Evolutionary conservation across 371 early-diverging fungal species (phyloP).

Genomic region (Chytridium lagenaria): DNA sequence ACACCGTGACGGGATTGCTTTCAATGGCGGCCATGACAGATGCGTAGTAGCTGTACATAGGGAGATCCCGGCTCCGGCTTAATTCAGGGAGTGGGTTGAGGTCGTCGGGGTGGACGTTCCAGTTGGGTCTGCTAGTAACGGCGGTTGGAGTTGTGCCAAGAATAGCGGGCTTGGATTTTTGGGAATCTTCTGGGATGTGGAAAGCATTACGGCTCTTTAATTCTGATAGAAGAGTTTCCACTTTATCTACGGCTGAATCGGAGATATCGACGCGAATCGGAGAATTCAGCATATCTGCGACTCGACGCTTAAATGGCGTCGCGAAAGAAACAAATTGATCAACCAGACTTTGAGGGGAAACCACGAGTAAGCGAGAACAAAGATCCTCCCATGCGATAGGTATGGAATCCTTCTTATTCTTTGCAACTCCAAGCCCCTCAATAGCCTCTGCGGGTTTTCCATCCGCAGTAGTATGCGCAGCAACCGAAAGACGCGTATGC

Average conservation of each 20-base stretch:
- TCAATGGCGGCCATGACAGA: constrained; percentile 59
- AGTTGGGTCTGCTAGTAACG: background rate
- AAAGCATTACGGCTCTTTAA: constrained; percentile 27
- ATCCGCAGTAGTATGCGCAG: constrained; percentile 29
- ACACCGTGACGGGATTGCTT: constrained; percentile 70
- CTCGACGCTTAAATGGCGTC: constrained; percentile 36
- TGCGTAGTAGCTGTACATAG: constrained; percentile 45
- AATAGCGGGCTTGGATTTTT: background rate
- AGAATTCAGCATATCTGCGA: constrained; percentile 33
- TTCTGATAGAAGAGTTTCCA: constrained; percentile 24
- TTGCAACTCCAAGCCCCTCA: constrained; percentile 19
- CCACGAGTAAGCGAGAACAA: constrained; percentile 20
- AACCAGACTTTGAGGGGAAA: constrained; percentile 28
- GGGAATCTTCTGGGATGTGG: constrained; percentile 7
- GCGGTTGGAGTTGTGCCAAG: background rate
- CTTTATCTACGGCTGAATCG: constrained; percentile 10
- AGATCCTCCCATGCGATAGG: constrained; percentile 33
- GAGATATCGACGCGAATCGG: constrained; percentile 39
- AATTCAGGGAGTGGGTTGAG: background rate
- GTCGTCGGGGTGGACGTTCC: background rate
- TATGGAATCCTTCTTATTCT: constrained; percentile 32
- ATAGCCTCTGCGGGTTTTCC: constrained; percentile 14
- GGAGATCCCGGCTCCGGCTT: constrained; percentile 32
- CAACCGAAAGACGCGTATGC: constrained; percentile 27
- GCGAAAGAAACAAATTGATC: constrained; percentile 36